A percentile compares a stretch with the other conserved stretches of the same genome.
These are phyloP conservation scores for Fraxinus floribunda DNA, from an alignment of 305 asterid genomes.

Conservation along the genomic window DNA sequence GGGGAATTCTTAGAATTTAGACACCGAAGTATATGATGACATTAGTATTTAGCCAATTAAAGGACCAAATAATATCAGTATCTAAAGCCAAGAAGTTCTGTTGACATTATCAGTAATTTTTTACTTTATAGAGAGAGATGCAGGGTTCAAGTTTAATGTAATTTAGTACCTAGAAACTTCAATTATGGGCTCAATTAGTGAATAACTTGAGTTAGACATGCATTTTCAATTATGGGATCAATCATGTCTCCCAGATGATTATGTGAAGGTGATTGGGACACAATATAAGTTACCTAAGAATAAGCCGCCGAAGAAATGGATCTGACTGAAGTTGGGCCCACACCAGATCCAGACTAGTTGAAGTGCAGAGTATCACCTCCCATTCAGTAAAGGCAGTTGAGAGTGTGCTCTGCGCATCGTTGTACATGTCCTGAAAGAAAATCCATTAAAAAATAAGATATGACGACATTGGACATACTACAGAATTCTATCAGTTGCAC, in stretches of 20 bases:
- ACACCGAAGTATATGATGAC: not conserved
- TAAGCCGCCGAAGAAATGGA: constrained; percentile 79
- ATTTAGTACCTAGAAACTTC: constrained; percentile 2
- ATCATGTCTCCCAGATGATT: not conserved
- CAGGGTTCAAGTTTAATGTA: not conserved
- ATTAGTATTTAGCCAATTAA: not conserved
- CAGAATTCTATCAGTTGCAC: constrained; percentile 10
- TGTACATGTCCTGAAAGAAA: constrained; percentile 52
- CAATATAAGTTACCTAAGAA: constrained; percentile 59
- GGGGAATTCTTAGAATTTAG: not conserved
- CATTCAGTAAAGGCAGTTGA: constrained; percentile 77
- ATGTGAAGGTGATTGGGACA: constrained; percentile 8
- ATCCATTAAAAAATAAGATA: not conserved
- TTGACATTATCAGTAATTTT: not conserved
- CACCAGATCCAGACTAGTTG: constrained; percentile 68
- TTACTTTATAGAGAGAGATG: not conserved
- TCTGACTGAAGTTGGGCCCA: constrained; percentile 94
- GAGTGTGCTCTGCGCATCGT: constrained; percentile 52
- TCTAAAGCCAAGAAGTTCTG: not conserved
- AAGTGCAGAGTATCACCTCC: constrained; percentile 87
- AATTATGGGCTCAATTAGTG: not conserved
- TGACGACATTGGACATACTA: constrained; percentile 13
- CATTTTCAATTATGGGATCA: not conserved
- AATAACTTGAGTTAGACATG: not conserved
- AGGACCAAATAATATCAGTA: not conserved